phyloP scores from a whole-genome alignment of 2,329 filamentous ascomycete genomes.

The Cercospora brassicicola region DNA sequence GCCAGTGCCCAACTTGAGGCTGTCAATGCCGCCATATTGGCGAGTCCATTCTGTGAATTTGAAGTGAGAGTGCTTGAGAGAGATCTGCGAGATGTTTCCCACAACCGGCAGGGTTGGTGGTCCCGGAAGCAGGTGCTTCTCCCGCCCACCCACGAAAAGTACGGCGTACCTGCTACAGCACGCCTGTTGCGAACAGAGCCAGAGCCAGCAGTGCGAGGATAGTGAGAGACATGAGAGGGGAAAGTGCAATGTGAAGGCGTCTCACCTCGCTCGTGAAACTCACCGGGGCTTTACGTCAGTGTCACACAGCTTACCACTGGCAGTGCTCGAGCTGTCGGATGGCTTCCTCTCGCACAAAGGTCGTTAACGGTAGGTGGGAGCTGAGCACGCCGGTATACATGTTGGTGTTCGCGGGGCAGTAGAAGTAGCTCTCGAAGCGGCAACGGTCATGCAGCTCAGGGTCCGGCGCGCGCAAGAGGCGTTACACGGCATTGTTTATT shows the following conservation, averaged over 20 bases:
- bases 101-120: slow-evolving; percentile 47
- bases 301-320: neutral
- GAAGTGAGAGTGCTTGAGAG: slow-evolving; percentile 37
- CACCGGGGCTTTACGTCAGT: neutral
- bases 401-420: neutral
- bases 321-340: neutral
- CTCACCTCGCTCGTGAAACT: neutral
- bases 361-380: neutral
- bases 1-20: slow-evolving; percentile 42
- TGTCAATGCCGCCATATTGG: slow-evolving; percentile 36
- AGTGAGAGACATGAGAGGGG: neutral
- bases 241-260: neutral
- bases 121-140: slow-evolving; percentile 36
- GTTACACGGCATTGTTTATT: neutral
- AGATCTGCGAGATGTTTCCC: slow-evolving; percentile 46
- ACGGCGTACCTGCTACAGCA: slow-evolving; percentile 18
- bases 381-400: neutral
- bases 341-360: neutral
- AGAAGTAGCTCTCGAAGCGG: neutral
- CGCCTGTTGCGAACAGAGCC: slow-evolving; percentile 13
- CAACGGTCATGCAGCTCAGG: neutral
- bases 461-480: neutral
- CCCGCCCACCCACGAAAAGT: slow-evolving; percentile 24
- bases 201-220: slow-evolving; percentile 5
- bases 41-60: slow-evolving; percentile 35